Evolutionary conservation across 345 rosid species (phyloP), one percentile per base, ranked within the genome.

Genomic region (Boechera stricta): DNA sequence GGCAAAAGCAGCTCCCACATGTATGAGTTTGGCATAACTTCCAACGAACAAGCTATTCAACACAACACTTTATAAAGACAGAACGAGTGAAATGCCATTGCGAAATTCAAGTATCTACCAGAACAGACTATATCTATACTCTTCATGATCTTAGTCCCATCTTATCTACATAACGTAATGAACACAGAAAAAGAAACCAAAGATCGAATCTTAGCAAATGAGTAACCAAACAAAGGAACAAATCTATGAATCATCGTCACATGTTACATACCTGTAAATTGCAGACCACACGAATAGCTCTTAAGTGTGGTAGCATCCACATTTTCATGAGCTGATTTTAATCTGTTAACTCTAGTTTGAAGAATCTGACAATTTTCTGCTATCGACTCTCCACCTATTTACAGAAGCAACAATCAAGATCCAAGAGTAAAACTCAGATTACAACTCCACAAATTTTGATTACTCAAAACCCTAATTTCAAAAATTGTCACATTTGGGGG

Each of bases 301-400:
- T 81, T 87, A 74, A 94, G 83, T 60, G 64, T 77, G 42, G 83
- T 63, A 1, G 78, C 55, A 82, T 90, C 95, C 39, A 89, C 64
- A 45, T 69, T 64, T 44, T 85, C 87, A 77, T 84, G 87, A 84
- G 85, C 86, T 13, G 96, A 85, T 77, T 94, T 94, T 18, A 75
- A 81, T 81, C 89, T 85, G 75, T 94, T 94, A 15, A 94, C 97
- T 79, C 93, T 83, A 28, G 93, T 90, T 79, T 94, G 97, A 80
- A 91, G 96, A 75, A 91, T 87, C 86, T 91, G 98, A 71, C 97
- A 94, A 80, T 92, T 92, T 5, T 88, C 93, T 2, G 71, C 84
- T 3, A 79, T 84, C 4, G 98, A 92, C 45, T 94, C 97, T 61
- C 98, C 97, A 72, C 98, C 98, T 94, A 73, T 6, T 39, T 51